A percentile compares a stretch with the other conserved stretches of the same genome.
Conservation (phyloP, 2,329 filamentous ascomycete genomes). For the Tolypocladium nubicola region DNA sequence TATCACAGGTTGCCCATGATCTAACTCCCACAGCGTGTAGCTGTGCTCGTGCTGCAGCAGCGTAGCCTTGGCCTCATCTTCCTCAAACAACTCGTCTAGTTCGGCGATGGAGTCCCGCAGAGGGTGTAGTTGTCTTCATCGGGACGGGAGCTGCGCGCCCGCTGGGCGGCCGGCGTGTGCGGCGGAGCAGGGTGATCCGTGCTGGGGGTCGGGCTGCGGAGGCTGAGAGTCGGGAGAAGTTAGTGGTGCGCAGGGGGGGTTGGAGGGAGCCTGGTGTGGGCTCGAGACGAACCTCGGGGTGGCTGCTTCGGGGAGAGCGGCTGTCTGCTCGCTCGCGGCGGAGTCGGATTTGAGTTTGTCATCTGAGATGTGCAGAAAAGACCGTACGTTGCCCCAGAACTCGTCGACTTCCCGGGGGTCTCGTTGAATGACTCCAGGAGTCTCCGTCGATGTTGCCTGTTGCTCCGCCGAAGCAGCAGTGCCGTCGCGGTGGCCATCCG, state of each 20-base stretch:
- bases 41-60: not conserved
- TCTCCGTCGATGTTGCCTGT: not conserved
- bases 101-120: not conserved
- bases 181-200: not conserved
- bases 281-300: not conserved
- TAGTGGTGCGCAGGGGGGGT: not conserved
- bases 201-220: not conserved
- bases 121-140: not conserved
- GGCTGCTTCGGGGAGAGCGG: not conserved
- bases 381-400: slow-evolving; percentile 21
- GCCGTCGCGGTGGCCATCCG: not conserved
- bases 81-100: not conserved
- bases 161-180: not conserved
- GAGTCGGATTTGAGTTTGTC: slow-evolving; percentile 14
- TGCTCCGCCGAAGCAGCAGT: not conserved
- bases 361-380: slow-evolving; percentile 17
- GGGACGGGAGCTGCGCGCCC: not conserved
- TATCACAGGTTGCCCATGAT: not conserved
- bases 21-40: not conserved
- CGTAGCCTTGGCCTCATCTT: not conserved
- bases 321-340: not conserved
- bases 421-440: slow-evolving; percentile 1
- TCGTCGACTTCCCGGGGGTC: slow-evolving; percentile 14
- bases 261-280: too few species aligned
- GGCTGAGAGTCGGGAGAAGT: not conserved